Evolutionary conservation across 257 asterid species (phyloP).

Genomic region (Marsdenia floribunda): DNA sequence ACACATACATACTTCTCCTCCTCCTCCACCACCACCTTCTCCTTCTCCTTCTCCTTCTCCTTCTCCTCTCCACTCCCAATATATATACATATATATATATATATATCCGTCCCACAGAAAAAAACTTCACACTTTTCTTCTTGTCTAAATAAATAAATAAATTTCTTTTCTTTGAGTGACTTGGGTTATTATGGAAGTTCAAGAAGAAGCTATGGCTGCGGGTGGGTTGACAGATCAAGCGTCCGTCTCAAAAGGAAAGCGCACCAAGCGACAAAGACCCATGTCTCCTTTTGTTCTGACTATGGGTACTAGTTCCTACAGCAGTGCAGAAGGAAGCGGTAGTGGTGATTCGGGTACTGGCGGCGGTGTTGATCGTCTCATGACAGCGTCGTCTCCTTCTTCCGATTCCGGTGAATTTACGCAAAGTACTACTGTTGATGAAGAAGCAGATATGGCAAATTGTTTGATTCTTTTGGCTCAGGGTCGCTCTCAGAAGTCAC

Average conservation of each 20-base stretch:
- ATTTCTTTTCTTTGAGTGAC: neutral
- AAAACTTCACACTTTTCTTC: constrained; percentile 6
- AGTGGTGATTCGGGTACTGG: neutral
- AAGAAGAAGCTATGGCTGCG: constrained; percentile 18
- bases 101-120: constrained; percentile 11
- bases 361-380: constrained; percentile 14
- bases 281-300: constrained; percentile 44
- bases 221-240: neutral
- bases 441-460: constrained; percentile 47
- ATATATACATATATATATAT: neutral
- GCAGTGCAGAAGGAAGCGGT: constrained; percentile 23
- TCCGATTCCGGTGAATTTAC: constrained; percentile 26
- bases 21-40: too few species aligned
- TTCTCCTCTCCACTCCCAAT: neutral
- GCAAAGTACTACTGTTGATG: constrained; percentile 9
- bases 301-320: constrained; percentile 45
- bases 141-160: neutral
- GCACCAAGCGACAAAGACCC: constrained; percentile 60
- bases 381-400: constrained; percentile 26
- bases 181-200: constrained; percentile 36
- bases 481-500: constrained; percentile 13
- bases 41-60: too few species aligned
- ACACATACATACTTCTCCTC: neutral
- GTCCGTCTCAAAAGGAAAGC: constrained; percentile 50
- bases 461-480: constrained; percentile 41